These are phyloP conservation scores for Phytophthora colocasiae DNA, from an alignment of 352 stramenopile species.

Conservation along the genomic window DNA sequence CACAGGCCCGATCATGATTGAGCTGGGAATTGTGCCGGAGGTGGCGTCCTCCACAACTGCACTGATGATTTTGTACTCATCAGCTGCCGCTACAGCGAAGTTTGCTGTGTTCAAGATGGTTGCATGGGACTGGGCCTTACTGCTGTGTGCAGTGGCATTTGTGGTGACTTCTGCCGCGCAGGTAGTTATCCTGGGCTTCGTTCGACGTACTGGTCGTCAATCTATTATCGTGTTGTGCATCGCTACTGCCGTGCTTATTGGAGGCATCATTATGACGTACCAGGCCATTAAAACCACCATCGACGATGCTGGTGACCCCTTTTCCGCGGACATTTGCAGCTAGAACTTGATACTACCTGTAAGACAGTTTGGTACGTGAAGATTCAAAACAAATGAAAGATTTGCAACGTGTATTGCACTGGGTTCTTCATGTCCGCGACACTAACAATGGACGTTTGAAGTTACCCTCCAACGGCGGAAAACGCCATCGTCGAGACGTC, in stretches of 20 bases:
- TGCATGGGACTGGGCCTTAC: constrained; percentile 49
- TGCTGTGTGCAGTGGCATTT: constrained; percentile 47
- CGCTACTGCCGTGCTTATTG: constrained; percentile 41
- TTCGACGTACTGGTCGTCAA: constrained; percentile 51
- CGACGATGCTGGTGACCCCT: constrained; percentile 40
- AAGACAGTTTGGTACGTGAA: neutral
- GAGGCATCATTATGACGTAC: constrained; percentile 55
- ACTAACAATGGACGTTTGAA: constrained; percentile 7
- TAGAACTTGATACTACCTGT: constrained; percentile 11
- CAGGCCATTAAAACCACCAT: constrained; percentile 54
- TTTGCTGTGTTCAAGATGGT: constrained; percentile 59
- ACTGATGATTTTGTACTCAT: constrained; percentile 61
- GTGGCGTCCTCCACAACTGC: constrained; percentile 57
- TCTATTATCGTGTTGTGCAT: constrained; percentile 68
- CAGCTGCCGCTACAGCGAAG: constrained; percentile 50
- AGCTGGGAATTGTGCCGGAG: constrained; percentile 61
- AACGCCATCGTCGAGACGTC: constrained; percentile 8
- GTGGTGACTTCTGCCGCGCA: constrained; percentile 60
- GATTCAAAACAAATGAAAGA: constrained; percentile 1
- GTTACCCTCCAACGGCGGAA: constrained; percentile 29
- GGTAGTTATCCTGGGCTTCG: constrained; percentile 49
- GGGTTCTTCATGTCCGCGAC: neutral
- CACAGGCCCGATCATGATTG: constrained; percentile 65
- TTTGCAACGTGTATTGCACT: neutral
- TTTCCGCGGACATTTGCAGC: constrained; percentile 42